Percentiles rank a stretch among this genome's conserved stretches.
Conservation (phyloP, 441 rosid species). For the Populus hybrid region DNA sequence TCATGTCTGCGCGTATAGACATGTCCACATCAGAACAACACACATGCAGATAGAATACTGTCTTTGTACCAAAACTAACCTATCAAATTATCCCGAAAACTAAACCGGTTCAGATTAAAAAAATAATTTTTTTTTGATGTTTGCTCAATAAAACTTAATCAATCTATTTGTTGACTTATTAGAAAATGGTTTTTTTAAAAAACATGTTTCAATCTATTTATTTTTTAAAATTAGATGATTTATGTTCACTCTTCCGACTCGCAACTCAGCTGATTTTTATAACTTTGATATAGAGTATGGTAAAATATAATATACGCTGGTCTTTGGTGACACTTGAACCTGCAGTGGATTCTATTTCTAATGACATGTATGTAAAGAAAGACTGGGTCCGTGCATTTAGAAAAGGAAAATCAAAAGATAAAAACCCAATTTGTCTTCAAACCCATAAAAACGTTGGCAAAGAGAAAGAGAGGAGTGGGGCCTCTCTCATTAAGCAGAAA, state of each 20-base stretch:
- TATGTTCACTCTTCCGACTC: neutral
- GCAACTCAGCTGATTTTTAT: neutral
- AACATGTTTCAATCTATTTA: too few species aligned
- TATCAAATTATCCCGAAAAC: neutral
- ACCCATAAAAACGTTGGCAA: conserved; percentile 17
- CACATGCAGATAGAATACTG: neutral
- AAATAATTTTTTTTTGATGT: too few species aligned
- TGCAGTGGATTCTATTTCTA: neutral
- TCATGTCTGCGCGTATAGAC: neutral
- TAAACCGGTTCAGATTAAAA: too few species aligned
- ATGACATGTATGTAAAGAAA: conserved; percentile 8
- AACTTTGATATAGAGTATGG: too few species aligned
- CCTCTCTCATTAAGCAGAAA: neutral
- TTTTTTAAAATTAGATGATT: too few species aligned
- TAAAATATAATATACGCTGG: neutral
- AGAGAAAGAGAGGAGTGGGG: conserved; percentile 15
- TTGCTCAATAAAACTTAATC: too few species aligned
- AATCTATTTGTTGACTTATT: too few species aligned
- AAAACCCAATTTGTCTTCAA: conserved; percentile 14
- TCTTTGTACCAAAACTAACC: neutral
- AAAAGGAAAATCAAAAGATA: conserved; percentile 20
- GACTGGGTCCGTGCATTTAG: neutral
- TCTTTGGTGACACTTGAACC: neutral
- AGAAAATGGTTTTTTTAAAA: too few species aligned
- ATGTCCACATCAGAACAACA: neutral